Percentiles rank a stretch among this genome's conserved stretches.
phyloP scores from a whole-genome alignment of 2,329 filamentous ascomycete species.

The Orbilia oligospora region DNA sequence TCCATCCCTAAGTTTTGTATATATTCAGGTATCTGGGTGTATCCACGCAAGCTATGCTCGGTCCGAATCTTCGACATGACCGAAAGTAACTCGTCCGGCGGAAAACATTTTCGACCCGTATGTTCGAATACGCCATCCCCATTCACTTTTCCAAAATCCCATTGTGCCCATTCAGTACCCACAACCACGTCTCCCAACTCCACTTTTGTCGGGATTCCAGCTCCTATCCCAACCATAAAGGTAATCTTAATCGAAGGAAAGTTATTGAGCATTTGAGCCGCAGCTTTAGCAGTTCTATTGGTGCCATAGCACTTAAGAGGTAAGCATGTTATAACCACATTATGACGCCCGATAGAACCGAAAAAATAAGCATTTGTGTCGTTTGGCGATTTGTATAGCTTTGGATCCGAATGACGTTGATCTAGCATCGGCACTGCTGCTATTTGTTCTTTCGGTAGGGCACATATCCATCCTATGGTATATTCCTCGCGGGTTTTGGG shows the following conservation, averaged over 20 bases:
- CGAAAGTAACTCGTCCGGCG: not conserved
- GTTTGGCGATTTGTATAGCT: conserved; percentile 23
- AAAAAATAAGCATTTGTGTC: conserved; percentile 63
- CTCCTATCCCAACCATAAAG: conserved; percentile 69
- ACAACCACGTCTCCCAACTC: conserved; percentile 31
- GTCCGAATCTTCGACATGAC: conserved; percentile 9
- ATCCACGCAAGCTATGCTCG: not conserved
- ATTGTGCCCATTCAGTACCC: conserved; percentile 7
- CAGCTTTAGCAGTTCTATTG: conserved; percentile 65
- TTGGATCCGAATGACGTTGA: conserved; percentile 53
- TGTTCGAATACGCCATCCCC: not conserved
- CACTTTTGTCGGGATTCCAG: conserved; percentile 63
- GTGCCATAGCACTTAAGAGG: conserved; percentile 66
- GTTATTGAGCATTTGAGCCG: conserved; percentile 64
- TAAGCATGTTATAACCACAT: conserved; percentile 66
- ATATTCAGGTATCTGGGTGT: conserved; percentile 26
- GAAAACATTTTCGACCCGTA: not conserved
- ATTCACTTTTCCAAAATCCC: conserved; percentile 28
- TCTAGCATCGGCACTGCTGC: conserved; percentile 62
- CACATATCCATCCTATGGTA: conserved; percentile 61
- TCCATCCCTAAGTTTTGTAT: not conserved
- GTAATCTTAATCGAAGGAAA: conserved; percentile 67
- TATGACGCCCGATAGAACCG: conserved; percentile 65
- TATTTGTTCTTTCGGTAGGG: conserved; percentile 57
- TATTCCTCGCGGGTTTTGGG: conserved; percentile 26